phyloP scores from a whole-genome alignment of 352 stramenopile species.

The Saprolegnia diclina region DNA sequence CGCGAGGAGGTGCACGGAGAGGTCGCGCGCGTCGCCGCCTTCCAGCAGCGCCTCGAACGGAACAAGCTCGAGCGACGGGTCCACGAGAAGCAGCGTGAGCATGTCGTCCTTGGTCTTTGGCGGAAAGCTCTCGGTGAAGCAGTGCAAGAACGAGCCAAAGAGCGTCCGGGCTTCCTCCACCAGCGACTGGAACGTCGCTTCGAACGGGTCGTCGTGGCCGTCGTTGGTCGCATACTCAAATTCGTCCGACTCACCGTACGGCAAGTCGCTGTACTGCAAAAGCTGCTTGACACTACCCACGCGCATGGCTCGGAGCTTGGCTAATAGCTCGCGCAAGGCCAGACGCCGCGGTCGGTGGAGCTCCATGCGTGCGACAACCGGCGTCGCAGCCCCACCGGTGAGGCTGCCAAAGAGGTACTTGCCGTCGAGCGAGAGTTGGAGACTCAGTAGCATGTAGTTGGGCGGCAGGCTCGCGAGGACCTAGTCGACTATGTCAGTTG shows the following conservation, averaged over 20 bases:
- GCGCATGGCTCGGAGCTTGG: conserved; percentile 38
- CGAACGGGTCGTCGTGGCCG: conserved; percentile 36
- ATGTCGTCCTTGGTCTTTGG: conserved; percentile 42
- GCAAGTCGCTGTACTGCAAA: conserved; percentile 37
- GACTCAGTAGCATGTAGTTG: conserved; percentile 37
- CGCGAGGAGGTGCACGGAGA: conserved; percentile 65
- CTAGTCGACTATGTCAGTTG: neutral
- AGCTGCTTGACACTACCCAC: conserved; percentile 35
- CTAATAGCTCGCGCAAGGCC: conserved; percentile 3
- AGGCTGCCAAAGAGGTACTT: conserved; percentile 51
- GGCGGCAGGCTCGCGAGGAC: conserved; percentile 38
- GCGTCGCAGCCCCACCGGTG: neutral
- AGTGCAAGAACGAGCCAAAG: conserved; percentile 48
- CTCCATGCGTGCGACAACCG: conserved; percentile 23
- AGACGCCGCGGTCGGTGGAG: conserved; percentile 19
- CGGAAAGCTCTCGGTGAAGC: conserved; percentile 41
- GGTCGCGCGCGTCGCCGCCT: conserved; percentile 47
- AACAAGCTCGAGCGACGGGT: conserved; percentile 43
- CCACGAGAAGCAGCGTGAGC: conserved; percentile 46
- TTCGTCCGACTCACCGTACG: conserved; percentile 33
- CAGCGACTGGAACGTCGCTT: conserved; percentile 50
- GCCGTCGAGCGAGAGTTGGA: conserved; percentile 64
- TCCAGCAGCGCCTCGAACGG: conserved; percentile 49
- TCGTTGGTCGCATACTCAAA: conserved; percentile 37
- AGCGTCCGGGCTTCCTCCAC: conserved; percentile 41